Conservation (phyloP, 2,329 filamentous ascomycete genomes). For the Penicillium sp. region DNA sequence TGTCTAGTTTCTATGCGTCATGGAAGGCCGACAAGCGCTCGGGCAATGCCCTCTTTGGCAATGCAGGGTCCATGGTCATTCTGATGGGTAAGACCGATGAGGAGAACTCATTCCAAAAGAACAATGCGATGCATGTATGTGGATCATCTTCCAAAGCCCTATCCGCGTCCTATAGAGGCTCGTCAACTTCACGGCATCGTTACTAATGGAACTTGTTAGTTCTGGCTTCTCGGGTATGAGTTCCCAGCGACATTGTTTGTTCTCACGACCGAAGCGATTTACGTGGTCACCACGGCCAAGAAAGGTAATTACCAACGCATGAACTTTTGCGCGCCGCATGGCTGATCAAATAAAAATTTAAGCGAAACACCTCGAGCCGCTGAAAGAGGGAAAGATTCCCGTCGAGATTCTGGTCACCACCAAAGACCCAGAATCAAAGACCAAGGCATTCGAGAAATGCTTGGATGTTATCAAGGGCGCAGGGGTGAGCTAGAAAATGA, state of each 20-base stretch:
- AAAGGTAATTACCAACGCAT: conserved; percentile 64
- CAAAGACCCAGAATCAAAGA: conserved; percentile 88
- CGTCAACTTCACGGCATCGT: neutral
- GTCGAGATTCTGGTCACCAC: conserved; percentile 88
- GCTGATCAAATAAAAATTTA: conserved; percentile 17
- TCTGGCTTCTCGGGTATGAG: conserved; percentile 98
- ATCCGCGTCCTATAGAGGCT: neutral
- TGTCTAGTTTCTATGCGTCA: conserved; percentile 78
- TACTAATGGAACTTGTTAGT: conserved; percentile 54
- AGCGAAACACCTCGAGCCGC: conserved; percentile 89
- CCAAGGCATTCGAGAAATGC: conserved; percentile 82
- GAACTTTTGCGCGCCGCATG: neutral
- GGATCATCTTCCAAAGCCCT: conserved; percentile 1
- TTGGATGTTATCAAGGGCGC: conserved; percentile 81
- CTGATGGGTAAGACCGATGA: conserved; percentile 96
- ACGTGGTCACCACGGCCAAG: conserved; percentile 93
- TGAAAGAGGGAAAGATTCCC: conserved; percentile 88
- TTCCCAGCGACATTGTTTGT: conserved; percentile 95
- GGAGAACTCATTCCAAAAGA: conserved; percentile 83
- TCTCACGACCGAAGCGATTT: conserved; percentile 81
- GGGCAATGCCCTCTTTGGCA: conserved; percentile 79
- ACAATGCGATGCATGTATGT: conserved; percentile 90
- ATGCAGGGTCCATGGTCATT: conserved; percentile 80
- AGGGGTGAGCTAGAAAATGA: conserved; percentile 61
- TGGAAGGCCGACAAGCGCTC: conserved; percentile 97